phyloP scores from a whole-genome alignment of 2,329 filamentous ascomycete genomes.

The Aspergillus texensis region DNA sequence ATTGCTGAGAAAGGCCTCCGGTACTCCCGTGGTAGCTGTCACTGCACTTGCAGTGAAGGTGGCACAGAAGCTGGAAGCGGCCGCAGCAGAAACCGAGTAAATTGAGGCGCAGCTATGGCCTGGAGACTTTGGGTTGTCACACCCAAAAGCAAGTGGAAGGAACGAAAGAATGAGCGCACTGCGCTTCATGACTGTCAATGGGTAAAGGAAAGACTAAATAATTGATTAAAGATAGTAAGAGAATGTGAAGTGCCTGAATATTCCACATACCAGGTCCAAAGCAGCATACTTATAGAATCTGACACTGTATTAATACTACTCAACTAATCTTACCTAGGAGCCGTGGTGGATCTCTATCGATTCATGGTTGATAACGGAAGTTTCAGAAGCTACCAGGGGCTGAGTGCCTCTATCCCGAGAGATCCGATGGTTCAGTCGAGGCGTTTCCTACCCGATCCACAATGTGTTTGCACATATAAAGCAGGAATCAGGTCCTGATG shows the following conservation, averaged over 20 bases:
- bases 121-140: conserved; percentile 17
- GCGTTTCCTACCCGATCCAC: not conserved
- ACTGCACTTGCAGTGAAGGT: conserved; percentile 27
- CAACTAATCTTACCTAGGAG: not conserved
- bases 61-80: conserved; percentile 26
- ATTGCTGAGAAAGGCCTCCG: conserved; percentile 20
- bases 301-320: not conserved
- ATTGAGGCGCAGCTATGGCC: conserved; percentile 22
- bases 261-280: not conserved
- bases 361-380: not conserved
- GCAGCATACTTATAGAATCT: not conserved
- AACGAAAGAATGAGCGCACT: conserved; percentile 27
- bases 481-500: not conserved
- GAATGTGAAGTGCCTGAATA: not conserved
- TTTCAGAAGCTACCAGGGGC: not conserved
- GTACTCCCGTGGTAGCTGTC: conserved; percentile 25
- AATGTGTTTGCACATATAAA: not conserved
- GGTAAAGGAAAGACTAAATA: conserved; percentile 12
- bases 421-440: not conserved
- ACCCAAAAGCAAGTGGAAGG: conserved; percentile 25
- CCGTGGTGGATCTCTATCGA: not conserved
- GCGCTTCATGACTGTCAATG: conserved; percentile 27
- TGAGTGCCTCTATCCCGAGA: not conserved
- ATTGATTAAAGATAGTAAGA: not conserved
- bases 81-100: conserved; percentile 25